Conservation (phyloP, 768 basidiomycete genomes). For the Serendipita indica region DNA sequence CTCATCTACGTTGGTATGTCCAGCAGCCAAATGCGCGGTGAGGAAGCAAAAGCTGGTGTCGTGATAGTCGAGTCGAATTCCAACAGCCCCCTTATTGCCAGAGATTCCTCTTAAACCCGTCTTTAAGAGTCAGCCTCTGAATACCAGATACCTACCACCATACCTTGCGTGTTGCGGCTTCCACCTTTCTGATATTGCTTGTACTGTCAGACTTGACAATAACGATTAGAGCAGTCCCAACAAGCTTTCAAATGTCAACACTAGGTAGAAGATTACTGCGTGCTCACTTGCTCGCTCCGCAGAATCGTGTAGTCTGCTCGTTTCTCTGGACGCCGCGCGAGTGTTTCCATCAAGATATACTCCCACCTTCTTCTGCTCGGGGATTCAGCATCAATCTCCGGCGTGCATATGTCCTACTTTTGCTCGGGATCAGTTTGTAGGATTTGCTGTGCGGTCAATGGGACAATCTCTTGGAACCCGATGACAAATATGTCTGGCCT, state of each 20-base stretch:
- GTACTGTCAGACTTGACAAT: slow-evolving; percentile 67
- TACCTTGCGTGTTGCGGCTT: slow-evolving; percentile 83
- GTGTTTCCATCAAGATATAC: slow-evolving; percentile 56
- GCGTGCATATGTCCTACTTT: slow-evolving; percentile 30
- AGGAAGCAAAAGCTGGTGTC: slow-evolving; percentile 91
- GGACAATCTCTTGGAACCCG: slow-evolving; percentile 95
- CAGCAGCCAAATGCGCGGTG: slow-evolving; percentile 94
- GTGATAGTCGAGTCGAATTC: slow-evolving; percentile 79
- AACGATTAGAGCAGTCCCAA: slow-evolving; percentile 84
- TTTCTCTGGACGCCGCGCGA: slow-evolving; percentile 54
- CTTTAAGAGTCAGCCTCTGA: slow-evolving; percentile 23
- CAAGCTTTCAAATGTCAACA: slow-evolving; percentile 42
- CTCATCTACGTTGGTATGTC: slow-evolving; percentile 77
- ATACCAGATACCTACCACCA: slow-evolving; percentile 10
- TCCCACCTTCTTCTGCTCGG: slow-evolving; percentile 77
- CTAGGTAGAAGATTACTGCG: neutral
- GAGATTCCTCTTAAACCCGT: slow-evolving; percentile 89
- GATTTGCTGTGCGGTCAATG: slow-evolving; percentile 94
- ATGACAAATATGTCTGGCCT: slow-evolving; percentile 84
- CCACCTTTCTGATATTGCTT: slow-evolving; percentile 75
- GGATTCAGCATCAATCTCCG: neutral
- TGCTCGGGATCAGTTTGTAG: slow-evolving; percentile 92
- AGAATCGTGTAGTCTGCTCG: slow-evolving; percentile 67
- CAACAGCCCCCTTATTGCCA: slow-evolving; percentile 94
- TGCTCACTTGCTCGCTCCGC: slow-evolving; percentile 74